Evolutionary conservation across 2,329 filamentous ascomycete species (phyloP).

Genomic region (Onygena corvina): DNA sequence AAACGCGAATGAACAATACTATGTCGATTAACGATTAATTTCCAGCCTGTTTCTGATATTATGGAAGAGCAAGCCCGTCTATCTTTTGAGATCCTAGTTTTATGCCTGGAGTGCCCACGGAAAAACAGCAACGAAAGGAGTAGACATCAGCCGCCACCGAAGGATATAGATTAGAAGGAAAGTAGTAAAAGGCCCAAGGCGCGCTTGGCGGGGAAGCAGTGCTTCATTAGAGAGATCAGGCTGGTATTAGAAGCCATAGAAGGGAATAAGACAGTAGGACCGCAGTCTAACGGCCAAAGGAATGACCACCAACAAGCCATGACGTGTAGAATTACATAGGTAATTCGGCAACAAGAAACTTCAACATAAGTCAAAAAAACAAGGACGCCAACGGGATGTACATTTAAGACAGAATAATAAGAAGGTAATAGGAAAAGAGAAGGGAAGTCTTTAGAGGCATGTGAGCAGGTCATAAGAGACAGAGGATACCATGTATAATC

Average conservation of each 20-base stretch:
- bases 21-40: background rate
- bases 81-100: slow-evolving; percentile 2
- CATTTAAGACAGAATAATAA: background rate
- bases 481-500: background rate
- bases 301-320: too few relatives aligned
- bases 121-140: background rate
- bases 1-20: slow-evolving; percentile 1
- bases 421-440: background rate
- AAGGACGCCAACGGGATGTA: slow-evolving; percentile 4
- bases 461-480: background rate
- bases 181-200: background rate
- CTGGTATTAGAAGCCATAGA: background rate
- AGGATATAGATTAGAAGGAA: background rate
- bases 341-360: too few relatives aligned
- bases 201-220: too few relatives aligned
- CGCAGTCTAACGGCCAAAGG: too few relatives aligned
- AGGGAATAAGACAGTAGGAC: background rate
- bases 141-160: background rate
- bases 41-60: slow-evolving; percentile 1
- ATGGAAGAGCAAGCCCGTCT: background rate
- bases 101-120: background rate
- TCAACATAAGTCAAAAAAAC: background rate
- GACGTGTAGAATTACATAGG: too few relatives aligned
- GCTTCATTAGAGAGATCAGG: too few relatives aligned
- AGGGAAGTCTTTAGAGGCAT: background rate